Conservation (phyloP, 2,329 filamentous ascomycete genomes). For the Spiromastix sp. region DNA sequence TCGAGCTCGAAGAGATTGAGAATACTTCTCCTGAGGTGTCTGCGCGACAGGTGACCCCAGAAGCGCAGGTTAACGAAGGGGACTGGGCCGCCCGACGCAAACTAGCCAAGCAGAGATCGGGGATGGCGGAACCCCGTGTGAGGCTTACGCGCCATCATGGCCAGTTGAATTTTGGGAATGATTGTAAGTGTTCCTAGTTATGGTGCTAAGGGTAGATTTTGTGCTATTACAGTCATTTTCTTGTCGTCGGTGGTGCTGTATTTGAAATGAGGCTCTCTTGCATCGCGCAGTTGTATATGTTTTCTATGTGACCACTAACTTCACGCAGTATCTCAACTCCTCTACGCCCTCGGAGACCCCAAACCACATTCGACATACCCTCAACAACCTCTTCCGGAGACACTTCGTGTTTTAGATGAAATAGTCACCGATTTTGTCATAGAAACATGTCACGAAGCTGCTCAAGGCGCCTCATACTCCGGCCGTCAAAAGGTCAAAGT, state of each 20-base stretch:
- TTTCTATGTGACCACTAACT: no score
- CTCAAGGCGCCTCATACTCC: slow-evolving; percentile 72
- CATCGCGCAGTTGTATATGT: neutral
- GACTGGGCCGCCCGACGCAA: slow-evolving; percentile 2
- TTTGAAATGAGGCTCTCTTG: no score
- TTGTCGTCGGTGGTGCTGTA: no score
- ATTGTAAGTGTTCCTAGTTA: slow-evolving; percentile 47
- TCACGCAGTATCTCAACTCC: slow-evolving; percentile 28
- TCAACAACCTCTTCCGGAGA: slow-evolving; percentile 66
- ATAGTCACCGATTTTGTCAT: slow-evolving; percentile 96
- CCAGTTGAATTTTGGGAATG: slow-evolving; percentile 67
- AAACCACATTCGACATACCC: slow-evolving; percentile 36
- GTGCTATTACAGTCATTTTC: neutral
- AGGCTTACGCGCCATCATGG: slow-evolving; percentile 70
- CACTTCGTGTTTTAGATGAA: slow-evolving; percentile 80
- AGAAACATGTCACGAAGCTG: slow-evolving; percentile 82
- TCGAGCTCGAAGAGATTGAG: neutral
- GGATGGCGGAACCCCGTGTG: slow-evolving; percentile 63
- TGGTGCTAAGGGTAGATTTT: no score
- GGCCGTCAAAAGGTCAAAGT: slow-evolving; percentile 95
- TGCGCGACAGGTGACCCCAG: no score
- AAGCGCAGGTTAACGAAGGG: no score
- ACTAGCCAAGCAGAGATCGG: slow-evolving; percentile 1
- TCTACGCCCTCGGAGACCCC: slow-evolving; percentile 36
- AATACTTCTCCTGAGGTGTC: neutral